Conservation (phyloP, 1,139 yeast species). For the Waltiozyma solani region DNA sequence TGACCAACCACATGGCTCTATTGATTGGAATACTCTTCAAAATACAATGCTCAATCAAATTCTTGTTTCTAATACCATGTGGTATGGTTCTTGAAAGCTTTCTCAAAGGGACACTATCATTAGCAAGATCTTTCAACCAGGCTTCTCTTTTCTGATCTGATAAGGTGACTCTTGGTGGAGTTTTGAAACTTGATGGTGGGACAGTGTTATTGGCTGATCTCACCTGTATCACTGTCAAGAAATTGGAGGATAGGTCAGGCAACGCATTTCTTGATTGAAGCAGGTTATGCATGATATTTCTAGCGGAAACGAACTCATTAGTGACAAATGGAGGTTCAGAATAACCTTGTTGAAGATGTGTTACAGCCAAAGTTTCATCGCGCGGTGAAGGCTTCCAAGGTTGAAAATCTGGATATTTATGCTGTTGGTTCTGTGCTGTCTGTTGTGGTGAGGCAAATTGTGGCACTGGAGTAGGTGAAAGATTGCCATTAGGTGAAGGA, state of each 20-base stretch:
- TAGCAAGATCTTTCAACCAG: conserved; percentile 77
- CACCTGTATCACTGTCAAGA: conserved; percentile 55
- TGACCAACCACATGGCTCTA: conserved; percentile 84
- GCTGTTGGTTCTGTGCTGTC: conserved; percentile 1
- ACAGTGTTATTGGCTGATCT: conserved; percentile 62
- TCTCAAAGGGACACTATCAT: conserved; percentile 52
- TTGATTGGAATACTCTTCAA: conserved; percentile 56
- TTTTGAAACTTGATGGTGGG: conserved; percentile 48
- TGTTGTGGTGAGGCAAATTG: conserved; percentile 2
- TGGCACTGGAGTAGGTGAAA: conserved; percentile 2
- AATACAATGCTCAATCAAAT: conserved; percentile 63
- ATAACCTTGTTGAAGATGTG: conserved; percentile 49
- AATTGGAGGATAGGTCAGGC: conserved; percentile 48
- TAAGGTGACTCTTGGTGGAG: conserved; percentile 81
- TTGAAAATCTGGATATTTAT: conserved; percentile 52
- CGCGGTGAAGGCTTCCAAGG: conserved; percentile 66
- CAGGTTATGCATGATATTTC: conserved; percentile 35
- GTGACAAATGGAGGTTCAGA: conserved; percentile 43
- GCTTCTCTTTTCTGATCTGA: conserved; percentile 78
- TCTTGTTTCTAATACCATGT: conserved; percentile 74
- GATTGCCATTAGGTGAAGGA: not conserved
- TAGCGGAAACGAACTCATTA: conserved; percentile 48
- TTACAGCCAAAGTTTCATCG: conserved; percentile 41
- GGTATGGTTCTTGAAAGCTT: conserved; percentile 77
- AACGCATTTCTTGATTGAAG: conserved; percentile 40